Evolutionary conservation across 495 filamentous ascomycete species (phyloP), one percentile per base, ranked within the genome.

Genomic region (Aspergillus olivimuriae): DNA sequence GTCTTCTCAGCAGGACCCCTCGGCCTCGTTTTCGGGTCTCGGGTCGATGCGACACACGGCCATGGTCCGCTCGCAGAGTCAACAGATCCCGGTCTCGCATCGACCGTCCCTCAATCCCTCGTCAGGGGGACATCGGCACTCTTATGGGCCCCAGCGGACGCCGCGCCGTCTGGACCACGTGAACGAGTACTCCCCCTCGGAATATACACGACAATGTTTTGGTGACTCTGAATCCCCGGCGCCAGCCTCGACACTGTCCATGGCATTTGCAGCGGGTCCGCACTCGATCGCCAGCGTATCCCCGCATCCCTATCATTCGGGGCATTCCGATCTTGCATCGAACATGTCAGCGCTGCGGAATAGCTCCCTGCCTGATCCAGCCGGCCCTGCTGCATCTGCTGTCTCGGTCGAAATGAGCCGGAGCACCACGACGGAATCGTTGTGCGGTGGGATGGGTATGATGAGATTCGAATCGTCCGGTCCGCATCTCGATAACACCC

Each of bases 1-100:
- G 39, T 46, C 48, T 41, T 55, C 52, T 36, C 50, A 48, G 49
- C 51, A 48, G 51, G 60, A 55, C 31, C 51, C 48, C 39, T 46
- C 33, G 36, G 37, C 48, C 23, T 39, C 57, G 21, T 30, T 46
- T 31, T 48, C 55, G 15, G 53, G 46, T 38, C 46, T 47, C 49
- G 60, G 58, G 19, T 54, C 55, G 43, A 59, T 62, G 36, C 60
- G 59, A 41, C 58, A 64, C 34, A 58, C 58, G 18, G 34, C 62
- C 36, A 72, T 73, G 69, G 58, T 59, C 39, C 67, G 69, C 43
- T 73, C 69, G 33, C 62, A 71, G 37, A 73, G 67, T 45, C 64
- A 70, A 32, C 67, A 71, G 43, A 58, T 57, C 35, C 66, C 68
- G 12, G 52, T 59, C n/a, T 65, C 68, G 10, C 53, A 66, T 43